Evolutionary conservation across 352 stramenopile genomes (phyloP), one percentile per base, ranked within the genome.

Genomic region (Phytophthora cajani): DNA sequence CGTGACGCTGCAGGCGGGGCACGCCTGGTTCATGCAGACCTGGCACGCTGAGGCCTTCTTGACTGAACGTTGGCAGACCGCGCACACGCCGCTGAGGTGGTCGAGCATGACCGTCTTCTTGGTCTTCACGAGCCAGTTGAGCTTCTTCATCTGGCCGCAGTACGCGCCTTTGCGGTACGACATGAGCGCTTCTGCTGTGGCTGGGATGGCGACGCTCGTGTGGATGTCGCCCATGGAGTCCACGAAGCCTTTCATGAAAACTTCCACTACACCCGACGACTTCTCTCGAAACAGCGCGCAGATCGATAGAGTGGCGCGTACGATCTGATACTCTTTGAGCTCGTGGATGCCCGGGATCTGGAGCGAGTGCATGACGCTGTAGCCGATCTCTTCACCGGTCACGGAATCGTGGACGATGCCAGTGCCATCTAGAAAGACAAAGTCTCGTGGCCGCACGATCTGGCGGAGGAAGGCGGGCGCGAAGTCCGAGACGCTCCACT

Each of bases 401-500:
- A 36, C 33, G 40, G 67, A 23, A 6, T 84, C 73, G 1, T 69
- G 30, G 19, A 79, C 49, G 21, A 88, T 72, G 2, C 82, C 82
- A 1, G 80, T 80, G 16, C 72, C 68, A 38, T 92, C 81, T 63
- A 90, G 69, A 46, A 77, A 92, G 33, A 89, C 65, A 23, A 84
- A 86, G 52, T 92, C 82, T n/a, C 79, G 75, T 8, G 76, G 72
- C 12, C 79, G 79, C 30, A 89, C 63, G 33, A 90, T 54, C 9
- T 56, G 67, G 30, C 69, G 53, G 2, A 80, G 58, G 21, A 84
- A 19, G 23, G 53, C 27, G 0, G 75, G 71, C 1, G 55, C 67
- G 21, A 72, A 75, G 38, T 78, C 64, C 27, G 79, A 79, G 17
- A 92, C 78, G 33, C 75, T 68, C 85, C 85, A 92, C 55, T 91